These are phyloP conservation scores for Beverwykella pulmonaria DNA, from an alignment of 495 filamentous ascomycete genomes.

Conservation along the genomic window DNA sequence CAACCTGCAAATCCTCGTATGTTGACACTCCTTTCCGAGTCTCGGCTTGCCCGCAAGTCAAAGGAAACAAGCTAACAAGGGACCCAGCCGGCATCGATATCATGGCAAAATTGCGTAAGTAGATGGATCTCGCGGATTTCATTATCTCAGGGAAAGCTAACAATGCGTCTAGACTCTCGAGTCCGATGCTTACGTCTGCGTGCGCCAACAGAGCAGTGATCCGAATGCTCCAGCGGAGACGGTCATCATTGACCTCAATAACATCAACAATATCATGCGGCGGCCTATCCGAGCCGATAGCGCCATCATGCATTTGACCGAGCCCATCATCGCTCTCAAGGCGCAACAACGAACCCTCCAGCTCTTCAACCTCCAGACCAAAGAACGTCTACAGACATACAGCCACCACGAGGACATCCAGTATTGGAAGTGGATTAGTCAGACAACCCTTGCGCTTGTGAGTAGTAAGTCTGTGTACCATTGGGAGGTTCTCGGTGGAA, in stretches of 20 bases:
- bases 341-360: slow-evolving; percentile 90
- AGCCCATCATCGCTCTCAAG: slow-evolving; percentile 94
- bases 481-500: slow-evolving; percentile 90
- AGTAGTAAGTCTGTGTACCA: slow-evolving; percentile 90
- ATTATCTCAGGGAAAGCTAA: not conserved
- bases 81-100: slow-evolving; percentile 75
- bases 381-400: slow-evolving; percentile 91
- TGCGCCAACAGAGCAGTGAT: slow-evolving; percentile 79
- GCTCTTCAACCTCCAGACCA: slow-evolving; percentile 90
- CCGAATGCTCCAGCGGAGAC: slow-evolving; percentile 84
- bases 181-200: slow-evolving; percentile 93
- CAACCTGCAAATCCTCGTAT: slow-evolving; percentile 77
- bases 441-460: slow-evolving; percentile 81
- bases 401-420: slow-evolving; percentile 95
- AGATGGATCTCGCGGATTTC: not conserved
- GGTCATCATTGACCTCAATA: slow-evolving; percentile 94
- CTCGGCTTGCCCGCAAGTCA: slow-evolving; percentile 3
- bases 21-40: slow-evolving; percentile 41
- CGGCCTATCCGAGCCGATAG: slow-evolving; percentile 98
- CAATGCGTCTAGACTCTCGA: slow-evolving; percentile 77
- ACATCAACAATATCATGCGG: slow-evolving; percentile 87
- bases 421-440: slow-evolving; percentile 99
- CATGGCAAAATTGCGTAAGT: slow-evolving; percentile 96
- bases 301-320: slow-evolving; percentile 98
- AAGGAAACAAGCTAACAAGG: slow-evolving; percentile 7